phyloP scores from a whole-genome alignment of 495 filamentous ascomycete species.

The Paragyromitra xinjiangensis region DNA sequence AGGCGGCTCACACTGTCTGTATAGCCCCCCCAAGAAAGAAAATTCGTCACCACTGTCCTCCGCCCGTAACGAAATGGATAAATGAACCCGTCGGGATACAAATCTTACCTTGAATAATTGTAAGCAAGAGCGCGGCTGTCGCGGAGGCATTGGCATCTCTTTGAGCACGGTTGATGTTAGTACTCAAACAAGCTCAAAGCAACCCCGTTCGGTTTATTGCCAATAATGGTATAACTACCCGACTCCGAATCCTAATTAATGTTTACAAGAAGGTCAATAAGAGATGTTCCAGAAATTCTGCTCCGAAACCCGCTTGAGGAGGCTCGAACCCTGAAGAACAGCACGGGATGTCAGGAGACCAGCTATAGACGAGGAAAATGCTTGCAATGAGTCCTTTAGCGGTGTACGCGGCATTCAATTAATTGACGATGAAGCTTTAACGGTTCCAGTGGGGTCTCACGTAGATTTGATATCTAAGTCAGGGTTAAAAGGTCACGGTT shows the following conservation, averaged over 20 bases:
- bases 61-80: background rate
- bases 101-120: slow-evolving; percentile 79
- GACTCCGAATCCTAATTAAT: slow-evolving; percentile 76
- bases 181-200: slow-evolving; percentile 20
- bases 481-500: slow-evolving; percentile 9
- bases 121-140: slow-evolving; percentile 84
- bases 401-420: slow-evolving; percentile 13
- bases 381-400: slow-evolving; percentile 87
- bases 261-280: slow-evolving; percentile 35
- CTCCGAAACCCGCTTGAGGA: slow-evolving; percentile 7
- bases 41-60: slow-evolving; percentile 16
- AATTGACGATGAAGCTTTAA: slow-evolving; percentile 17
- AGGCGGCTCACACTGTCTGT: slow-evolving; percentile 71
- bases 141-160: slow-evolving; percentile 83
- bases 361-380: slow-evolving; percentile 93
- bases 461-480: slow-evolving; percentile 76
- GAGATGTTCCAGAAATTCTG: slow-evolving; percentile 37
- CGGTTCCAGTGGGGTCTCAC: slow-evolving; percentile 58
- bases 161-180: slow-evolving; percentile 34
- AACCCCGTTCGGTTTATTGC: slow-evolving; percentile 19
- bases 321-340: slow-evolving; percentile 76
- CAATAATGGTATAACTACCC: slow-evolving; percentile 59
- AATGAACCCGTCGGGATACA: background rate
- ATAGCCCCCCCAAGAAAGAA: slow-evolving; percentile 1
- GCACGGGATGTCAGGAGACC: slow-evolving; percentile 87